Conservation (phyloP, 495 filamentous ascomycete species). For the Lindgomyces ingoldianus region DNA sequence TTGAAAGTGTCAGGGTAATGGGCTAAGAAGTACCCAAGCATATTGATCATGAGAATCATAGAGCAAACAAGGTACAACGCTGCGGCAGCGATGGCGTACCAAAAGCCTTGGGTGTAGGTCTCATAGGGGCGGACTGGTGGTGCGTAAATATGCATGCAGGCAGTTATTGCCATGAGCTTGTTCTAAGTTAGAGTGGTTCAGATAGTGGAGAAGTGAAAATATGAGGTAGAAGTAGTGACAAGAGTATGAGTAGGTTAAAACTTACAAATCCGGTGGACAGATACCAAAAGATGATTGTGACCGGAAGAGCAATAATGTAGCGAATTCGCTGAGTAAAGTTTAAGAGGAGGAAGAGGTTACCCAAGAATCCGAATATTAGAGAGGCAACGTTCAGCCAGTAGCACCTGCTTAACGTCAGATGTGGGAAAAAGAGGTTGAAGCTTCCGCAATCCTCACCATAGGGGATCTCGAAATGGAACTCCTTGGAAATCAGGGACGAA, state of each 20-base stretch:
- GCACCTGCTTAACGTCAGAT: constrained; percentile 36
- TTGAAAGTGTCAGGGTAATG: constrained; percentile 76
- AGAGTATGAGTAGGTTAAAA: background rate
- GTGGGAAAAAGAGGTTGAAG: no score
- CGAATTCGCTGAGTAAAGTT: constrained; percentile 82
- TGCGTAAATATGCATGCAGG: constrained; percentile 60
- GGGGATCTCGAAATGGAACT: constrained; percentile 46
- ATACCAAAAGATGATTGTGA: constrained; percentile 69
- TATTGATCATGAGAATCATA: constrained; percentile 69
- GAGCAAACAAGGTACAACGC: constrained; percentile 65
- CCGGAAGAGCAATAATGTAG: constrained; percentile 73
- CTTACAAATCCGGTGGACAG: constrained; percentile 65
- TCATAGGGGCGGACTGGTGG: constrained; percentile 60
- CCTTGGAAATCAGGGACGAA: constrained; percentile 48
- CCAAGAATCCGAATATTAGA: constrained; percentile 64
- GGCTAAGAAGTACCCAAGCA: constrained; percentile 74
- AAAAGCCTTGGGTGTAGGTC: constrained; percentile 73
- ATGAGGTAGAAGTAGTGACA: constrained; percentile 20
- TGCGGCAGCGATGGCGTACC: constrained; percentile 73
- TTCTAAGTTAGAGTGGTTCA: background rate
- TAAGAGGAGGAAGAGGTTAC: constrained; percentile 71
- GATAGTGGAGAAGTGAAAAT: background rate
- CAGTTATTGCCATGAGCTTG: constrained; percentile 62
- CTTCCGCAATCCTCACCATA: no score
- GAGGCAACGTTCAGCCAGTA: constrained; percentile 63